Percentiles rank a stretch among this genome's conserved stretches.
phyloP scores from a whole-genome alignment of 345 rosid genomes.

The Eucalyptus lansdowneana region DNA sequence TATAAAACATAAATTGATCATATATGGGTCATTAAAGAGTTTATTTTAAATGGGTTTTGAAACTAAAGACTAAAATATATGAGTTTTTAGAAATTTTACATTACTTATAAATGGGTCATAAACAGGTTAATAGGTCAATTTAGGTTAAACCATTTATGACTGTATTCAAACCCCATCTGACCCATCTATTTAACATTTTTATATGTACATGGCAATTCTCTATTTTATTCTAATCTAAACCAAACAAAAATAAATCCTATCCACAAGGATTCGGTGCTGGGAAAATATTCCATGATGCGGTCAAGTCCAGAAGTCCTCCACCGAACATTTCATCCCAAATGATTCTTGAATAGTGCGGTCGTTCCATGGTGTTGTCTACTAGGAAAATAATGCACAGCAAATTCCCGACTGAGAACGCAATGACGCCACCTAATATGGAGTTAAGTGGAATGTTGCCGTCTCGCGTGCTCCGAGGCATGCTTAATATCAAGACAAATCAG shows the following conservation, averaged over 20 bases:
- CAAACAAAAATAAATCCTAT: no score
- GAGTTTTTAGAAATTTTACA: no score
- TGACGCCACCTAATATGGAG: not conserved
- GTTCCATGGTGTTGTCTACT: not conserved
- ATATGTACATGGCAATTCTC: not conserved
- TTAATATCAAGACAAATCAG: not conserved
- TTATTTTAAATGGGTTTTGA: not conserved
- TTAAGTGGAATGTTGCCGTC: not conserved
- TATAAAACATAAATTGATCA: no score
- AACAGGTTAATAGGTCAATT: fast-evolving
- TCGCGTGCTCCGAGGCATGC: not conserved
- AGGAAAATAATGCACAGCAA: not conserved
- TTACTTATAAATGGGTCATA: no score
- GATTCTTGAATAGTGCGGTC: not conserved
- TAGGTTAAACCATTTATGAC: fast-evolving
- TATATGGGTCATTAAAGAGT: no score
- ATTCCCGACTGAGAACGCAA: not conserved
- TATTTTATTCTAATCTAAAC: no score
- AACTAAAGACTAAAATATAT: not conserved
- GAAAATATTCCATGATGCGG: not conserved
- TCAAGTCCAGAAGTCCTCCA: not conserved
- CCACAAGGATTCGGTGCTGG: not conserved
- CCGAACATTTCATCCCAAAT: not conserved
- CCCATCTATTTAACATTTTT: no score
- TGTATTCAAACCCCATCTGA: fast-evolving